Conservation (phyloP, 1,284 basidiomycete genomes). For the Cutaneotrichosporon mucoides region DNA sequence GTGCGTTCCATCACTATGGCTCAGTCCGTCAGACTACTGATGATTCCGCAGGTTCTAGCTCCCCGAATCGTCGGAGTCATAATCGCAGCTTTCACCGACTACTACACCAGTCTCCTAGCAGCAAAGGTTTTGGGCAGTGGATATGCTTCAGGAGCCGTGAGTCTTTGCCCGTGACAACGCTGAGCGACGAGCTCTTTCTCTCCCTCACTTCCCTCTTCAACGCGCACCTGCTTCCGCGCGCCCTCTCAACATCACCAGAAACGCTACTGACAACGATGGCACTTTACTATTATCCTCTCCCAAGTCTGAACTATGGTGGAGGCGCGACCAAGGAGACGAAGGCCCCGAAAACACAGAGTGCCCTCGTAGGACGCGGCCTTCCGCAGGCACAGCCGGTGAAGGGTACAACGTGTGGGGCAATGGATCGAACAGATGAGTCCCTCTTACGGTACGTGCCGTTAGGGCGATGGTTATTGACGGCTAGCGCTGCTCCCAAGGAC, state of each 20-base stretch:
- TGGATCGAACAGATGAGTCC: not conserved
- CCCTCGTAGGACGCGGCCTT: not conserved
- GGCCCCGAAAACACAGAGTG: not conserved
- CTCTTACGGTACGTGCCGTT: no score
- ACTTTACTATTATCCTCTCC: slow-evolving; percentile 65
- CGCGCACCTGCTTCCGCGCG: slow-evolving; percentile 74
- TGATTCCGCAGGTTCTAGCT: slow-evolving; percentile 47
- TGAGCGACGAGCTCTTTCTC: slow-evolving; percentile 61
- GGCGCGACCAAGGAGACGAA: no score
- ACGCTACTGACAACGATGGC: slow-evolving; percentile 78
- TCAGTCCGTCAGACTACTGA: slow-evolving; percentile 5
- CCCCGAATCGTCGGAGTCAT: slow-evolving; percentile 77
- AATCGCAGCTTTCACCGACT: slow-evolving; percentile 77
- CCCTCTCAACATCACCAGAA: slow-evolving; percentile 90
- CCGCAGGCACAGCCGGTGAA: not conserved
- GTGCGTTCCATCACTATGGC: slow-evolving; percentile 49
- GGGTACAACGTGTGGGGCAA: not conserved
- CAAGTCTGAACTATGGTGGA: not conserved
- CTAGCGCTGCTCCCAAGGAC: slow-evolving; percentile 21
- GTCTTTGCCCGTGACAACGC: slow-evolving; percentile 41
- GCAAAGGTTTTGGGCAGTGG: slow-evolving; percentile 58
- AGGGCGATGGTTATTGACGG: no score
- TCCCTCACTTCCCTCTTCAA: slow-evolving; percentile 86
- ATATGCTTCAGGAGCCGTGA: slow-evolving; percentile 63
- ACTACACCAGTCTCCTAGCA: slow-evolving; percentile 65